phyloP scores from a whole-genome alignment of 2,329 filamentous ascomycete species.

The Colletotrichum filicis region DNA sequence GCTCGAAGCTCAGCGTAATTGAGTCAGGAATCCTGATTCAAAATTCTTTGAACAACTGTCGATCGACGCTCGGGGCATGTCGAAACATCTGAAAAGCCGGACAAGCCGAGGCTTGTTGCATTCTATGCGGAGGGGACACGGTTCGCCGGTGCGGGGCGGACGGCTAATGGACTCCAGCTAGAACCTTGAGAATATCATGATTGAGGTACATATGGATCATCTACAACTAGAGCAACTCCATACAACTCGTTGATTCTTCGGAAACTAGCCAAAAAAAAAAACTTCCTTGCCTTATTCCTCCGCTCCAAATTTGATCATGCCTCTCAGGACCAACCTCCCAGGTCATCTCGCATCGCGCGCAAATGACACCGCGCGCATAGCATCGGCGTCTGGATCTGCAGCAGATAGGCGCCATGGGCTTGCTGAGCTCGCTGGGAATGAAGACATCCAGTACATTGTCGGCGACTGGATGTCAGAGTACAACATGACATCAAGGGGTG shows the following conservation, averaged over 20 bases:
- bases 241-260: no score
- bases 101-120: neutral
- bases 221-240: no score
- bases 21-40: neutral
- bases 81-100: neutral
- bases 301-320: neutral
- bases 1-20: neutral
- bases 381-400: constrained; percentile 43
- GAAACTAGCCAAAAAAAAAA: no score
- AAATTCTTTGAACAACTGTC: neutral
- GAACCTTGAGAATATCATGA: neutral
- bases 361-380: constrained; percentile 38
- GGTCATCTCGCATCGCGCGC: neutral
- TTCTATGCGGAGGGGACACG: neutral
- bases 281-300: no score
- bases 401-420: constrained; percentile 40
- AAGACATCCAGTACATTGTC: constrained; percentile 49
- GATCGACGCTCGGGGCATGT: neutral
- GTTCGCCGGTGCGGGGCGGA: neutral
- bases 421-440: constrained; percentile 37
- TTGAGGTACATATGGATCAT: neutral
- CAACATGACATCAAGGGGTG: constrained; percentile 59
- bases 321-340: neutral
- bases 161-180: neutral
- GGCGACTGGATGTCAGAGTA: constrained; percentile 55